Evolutionary conservation across 2,329 filamentous ascomycete species (phyloP).

Genomic region (Fusarium sp.): DNA sequence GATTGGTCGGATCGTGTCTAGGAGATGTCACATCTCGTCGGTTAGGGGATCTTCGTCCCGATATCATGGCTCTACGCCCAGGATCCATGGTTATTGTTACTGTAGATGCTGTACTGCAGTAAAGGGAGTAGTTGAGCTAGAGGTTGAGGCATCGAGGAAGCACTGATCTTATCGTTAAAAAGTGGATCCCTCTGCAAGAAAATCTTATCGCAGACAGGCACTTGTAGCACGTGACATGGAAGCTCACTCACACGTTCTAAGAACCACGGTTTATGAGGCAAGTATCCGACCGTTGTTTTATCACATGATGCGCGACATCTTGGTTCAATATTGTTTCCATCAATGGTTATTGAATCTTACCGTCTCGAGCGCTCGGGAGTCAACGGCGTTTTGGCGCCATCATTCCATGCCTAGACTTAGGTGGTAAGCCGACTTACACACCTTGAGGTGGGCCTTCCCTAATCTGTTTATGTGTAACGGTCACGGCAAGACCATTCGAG

Average conservation of each 20-base stretch:
- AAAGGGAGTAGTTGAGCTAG: slow-evolving; percentile 9
- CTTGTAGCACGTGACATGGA: slow-evolving; percentile 13
- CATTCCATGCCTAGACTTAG: too few species aligned
- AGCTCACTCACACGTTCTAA: not conserved
- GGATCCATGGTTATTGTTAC: slow-evolving; percentile 65
- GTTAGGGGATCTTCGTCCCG: slow-evolving; percentile 60
- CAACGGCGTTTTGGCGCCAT: too few species aligned
- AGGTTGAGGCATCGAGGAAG: slow-evolving; percentile 10
- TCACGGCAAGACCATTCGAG: too few species aligned
- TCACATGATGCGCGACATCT: too few species aligned
- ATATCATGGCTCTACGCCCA: slow-evolving; percentile 68
- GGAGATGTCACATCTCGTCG: slow-evolving; percentile 68
- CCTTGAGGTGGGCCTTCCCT: too few species aligned
- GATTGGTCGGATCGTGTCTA: slow-evolving; percentile 67
- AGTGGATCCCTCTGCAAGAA: slow-evolving; percentile 23
- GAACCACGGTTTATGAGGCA: not conserved
- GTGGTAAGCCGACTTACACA: too few species aligned
- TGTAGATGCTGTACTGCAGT: slow-evolving; percentile 9
- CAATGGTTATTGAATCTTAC: too few species aligned
- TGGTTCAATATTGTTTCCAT: too few species aligned
- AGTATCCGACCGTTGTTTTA: too few species aligned
- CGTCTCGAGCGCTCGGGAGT: too few species aligned
- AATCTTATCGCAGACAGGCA: slow-evolving; percentile 26
- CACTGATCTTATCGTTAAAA: slow-evolving; percentile 37
- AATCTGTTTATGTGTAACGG: too few species aligned